Evolutionary conservation across 495 filamentous ascomycete species (phyloP).

Genomic region (Trichocladium antarcticum): DNA sequence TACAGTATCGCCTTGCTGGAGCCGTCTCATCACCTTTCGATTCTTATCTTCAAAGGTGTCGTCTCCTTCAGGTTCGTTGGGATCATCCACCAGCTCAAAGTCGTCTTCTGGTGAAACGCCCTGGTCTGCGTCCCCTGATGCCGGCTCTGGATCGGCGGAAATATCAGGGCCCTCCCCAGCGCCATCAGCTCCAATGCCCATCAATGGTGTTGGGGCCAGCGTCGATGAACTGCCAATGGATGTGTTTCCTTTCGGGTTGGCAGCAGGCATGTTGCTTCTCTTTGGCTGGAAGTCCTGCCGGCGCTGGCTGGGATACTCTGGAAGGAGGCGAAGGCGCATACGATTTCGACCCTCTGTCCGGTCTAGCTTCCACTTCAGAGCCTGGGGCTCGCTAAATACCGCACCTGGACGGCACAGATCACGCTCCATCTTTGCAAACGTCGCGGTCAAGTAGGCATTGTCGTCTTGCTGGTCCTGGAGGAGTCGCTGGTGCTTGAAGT

Average conservation of each 20-base stretch:
- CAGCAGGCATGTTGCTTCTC: constrained; percentile 37
- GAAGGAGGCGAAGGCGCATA: constrained; percentile 78
- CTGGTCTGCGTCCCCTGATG: constrained; percentile 13
- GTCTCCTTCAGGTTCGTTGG: constrained; percentile 64
- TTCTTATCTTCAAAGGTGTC: constrained; percentile 95
- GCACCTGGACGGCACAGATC: constrained; percentile 67
- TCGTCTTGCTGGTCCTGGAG: constrained; percentile 90
- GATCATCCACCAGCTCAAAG: constrained; percentile 82
- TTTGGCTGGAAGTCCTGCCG: constrained; percentile 79
- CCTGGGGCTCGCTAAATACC: constrained; percentile 54
- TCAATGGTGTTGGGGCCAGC: constrained; percentile 4
- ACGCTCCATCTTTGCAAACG: constrained; percentile 60
- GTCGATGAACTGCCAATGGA: constrained; percentile 17
- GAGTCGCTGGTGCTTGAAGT: constrained; percentile 76
- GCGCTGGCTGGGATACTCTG: constrained; percentile 54
- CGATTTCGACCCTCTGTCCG: constrained; percentile 91
- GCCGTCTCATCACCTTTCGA: constrained; percentile 86
- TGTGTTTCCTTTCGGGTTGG: constrained; percentile 36
- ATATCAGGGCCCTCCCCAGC: constrained; percentile 20
- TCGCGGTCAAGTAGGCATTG: constrained; percentile 56
- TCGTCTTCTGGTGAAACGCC: constrained; percentile 60
- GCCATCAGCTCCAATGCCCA: constrained; percentile 14
- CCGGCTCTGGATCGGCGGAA: constrained; percentile 17
- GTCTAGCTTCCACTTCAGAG: constrained; percentile 79
- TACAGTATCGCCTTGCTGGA: constrained; percentile 86